Base-by-base conservation (phyloP, 116 monocot species). In the Zostera marina region DNA sequence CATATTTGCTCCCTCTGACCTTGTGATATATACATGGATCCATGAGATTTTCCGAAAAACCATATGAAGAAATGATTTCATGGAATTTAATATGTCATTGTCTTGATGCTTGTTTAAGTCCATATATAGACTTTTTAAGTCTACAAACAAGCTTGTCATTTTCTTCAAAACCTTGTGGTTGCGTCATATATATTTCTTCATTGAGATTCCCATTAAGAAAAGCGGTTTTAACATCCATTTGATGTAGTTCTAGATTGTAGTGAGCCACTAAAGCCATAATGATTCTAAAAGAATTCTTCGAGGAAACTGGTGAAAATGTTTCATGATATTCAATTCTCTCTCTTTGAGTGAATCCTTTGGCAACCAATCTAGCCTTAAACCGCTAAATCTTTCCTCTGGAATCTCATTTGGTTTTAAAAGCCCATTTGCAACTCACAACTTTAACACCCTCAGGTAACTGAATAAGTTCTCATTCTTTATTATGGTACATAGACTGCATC, bases 101-200 rank as follows among this genome's bases (percentile, higher is more conserved):
- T 11, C 45, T 11, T 11, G 45, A 45, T 11, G 14, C 14, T 45
- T 45, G 10, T 11, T 32, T 58, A 22, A 58, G 57, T 41, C 22
- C 22, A 58, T 58, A 58, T 38, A 58, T 11, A 11, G 32, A 32
- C 38, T 3, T 58, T 12, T 58, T 8, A 2, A 24, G 57, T 41
- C 10, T 26, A 41, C 10, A 58, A 38, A 58, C 40, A 22, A 58
- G 14, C 0, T 45, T 7, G 14, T 24, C 9, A 22, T 16, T 11
- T 58, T 58, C 15, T 6, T 58, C 10, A 58, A 58, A 58, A 24
- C 22, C 39, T 24, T 58, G 14, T 26, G 22, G 57, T 58, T 24
- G 57, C 13, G 4, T 9, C 57, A 58, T 38, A 32, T 58, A 58
- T 5, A 58, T 26, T 0, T 58, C 22, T 5, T 58, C 57, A 11